Percentiles rank a stretch among this genome's conserved stretches.
These are phyloP conservation scores for Acidiella bohemica DNA, from an alignment of 495 filamentous ascomycete species.

Conservation along the genomic window DNA sequence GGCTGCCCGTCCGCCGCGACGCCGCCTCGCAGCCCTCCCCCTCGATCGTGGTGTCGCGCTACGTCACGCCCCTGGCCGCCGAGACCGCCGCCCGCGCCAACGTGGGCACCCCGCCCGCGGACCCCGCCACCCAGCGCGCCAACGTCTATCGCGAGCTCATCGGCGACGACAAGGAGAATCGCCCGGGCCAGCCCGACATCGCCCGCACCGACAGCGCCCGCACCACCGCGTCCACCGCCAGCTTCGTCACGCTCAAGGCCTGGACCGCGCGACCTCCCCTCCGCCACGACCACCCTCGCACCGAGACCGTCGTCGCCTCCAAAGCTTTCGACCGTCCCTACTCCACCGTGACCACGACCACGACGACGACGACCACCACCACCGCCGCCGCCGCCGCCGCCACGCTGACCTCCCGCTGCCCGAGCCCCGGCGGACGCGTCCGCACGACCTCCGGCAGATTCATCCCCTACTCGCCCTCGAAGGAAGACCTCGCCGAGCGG, in stretches of 20 bases:
- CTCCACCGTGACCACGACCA: too few species aligned
- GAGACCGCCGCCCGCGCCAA: constrained; percentile 9
- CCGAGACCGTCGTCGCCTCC: neutral
- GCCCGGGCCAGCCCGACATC: constrained; percentile 5
- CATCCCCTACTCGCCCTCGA: constrained; percentile 2
- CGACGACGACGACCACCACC: neutral
- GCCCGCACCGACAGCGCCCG: constrained; percentile 4
- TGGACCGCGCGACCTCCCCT: constrained; percentile 3
- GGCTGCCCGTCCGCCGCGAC: too few species aligned
- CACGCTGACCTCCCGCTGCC: constrained; percentile 6
- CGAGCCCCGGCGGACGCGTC: neutral
- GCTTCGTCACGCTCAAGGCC: constrained; percentile 9
- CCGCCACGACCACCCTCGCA: constrained; percentile 2
- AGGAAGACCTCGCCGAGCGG: neutral
- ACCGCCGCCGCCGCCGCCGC: constrained; percentile 2
- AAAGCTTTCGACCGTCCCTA: too few species aligned
- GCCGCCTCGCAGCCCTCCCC: constrained; percentile 1
- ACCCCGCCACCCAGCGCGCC: constrained; percentile 7
- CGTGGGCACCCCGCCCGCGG: constrained; percentile 1
- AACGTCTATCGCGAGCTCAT: constrained; percentile 13
- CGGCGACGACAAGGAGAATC: constrained; percentile 11
- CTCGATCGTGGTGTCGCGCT: constrained; percentile 16
- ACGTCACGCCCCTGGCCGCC: constrained; percentile 12
- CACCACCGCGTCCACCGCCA: constrained; percentile 7
- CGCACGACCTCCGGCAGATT: constrained; percentile 2